Base-by-base conservation (phyloP, 352 stramenopile species). In the Plasmopara muralis region DNA sequence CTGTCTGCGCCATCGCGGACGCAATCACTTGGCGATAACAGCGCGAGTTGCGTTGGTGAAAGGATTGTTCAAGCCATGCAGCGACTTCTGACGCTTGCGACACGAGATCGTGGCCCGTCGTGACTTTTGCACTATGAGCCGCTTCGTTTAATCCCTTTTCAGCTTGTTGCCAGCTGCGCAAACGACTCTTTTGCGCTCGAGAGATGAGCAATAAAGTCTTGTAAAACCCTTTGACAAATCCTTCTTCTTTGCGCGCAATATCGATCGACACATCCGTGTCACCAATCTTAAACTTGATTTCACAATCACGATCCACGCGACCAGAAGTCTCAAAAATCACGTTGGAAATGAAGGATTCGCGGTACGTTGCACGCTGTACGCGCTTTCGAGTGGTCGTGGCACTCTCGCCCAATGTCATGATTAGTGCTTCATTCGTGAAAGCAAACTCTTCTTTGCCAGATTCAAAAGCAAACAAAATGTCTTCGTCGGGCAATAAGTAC, bases 271-370 rank as follows among this genome's bases (percentile, higher is more conserved):
- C 46, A 12, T 66, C 28, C 10, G 50, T 25, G 2, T 64, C 50
- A 14, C 71, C 74, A 39, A 85, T 78, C 12, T 37, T 16, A 57
- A 85, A 82, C 57, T 85, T 82, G 60, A 85, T 79, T 58, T 82
- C 74, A 38, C 74, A 85, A 60, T 85, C 74, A 30, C 71, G 74
- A 39, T 85, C 74, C 15, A 80, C 49, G 18, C 69, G 68, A 0
- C 74, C 74, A 4, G 71, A 75, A 8, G 74, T 85, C 60, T 82
- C 74, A 41, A 85, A 82, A 25, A 57, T 28, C 9, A 85, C 70
- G 10, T 61, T 38, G 0, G 46, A 48, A 43, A 81, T 47, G 7
- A 31, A n/a, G 29, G 59, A 55, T 18, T 81, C 65, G 16, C 67
- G 66, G 34, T 73, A 82, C 41, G 76, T 65, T 29, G 58, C 60